These are phyloP conservation scores for Candida sp. DNA, from an alignment of 1,139 yeast species.

Conservation along the genomic window DNA sequence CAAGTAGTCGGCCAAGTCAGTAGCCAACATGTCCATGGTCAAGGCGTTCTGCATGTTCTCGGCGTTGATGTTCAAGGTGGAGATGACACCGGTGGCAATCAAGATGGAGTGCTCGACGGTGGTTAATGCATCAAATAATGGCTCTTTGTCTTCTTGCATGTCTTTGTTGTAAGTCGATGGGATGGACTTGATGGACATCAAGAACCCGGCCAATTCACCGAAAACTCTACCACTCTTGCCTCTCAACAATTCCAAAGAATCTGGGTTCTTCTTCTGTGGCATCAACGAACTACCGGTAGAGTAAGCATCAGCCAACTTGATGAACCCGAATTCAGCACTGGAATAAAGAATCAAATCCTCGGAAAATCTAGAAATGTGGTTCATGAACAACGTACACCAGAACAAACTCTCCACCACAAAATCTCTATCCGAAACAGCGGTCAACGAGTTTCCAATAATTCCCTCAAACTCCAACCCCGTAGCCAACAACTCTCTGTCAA, in stretches of 20 bases:
- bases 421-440: constrained; percentile 97
- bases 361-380: constrained; percentile 91
- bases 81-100: constrained; percentile 95
- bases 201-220: constrained; percentile 93
- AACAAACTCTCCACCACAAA: constrained; percentile 96
- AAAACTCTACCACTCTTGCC: constrained; percentile 98
- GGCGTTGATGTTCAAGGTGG: constrained; percentile 76
- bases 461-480: constrained; percentile 76
- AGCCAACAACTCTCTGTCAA: constrained; percentile 91
- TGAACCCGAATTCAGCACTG: constrained; percentile 96
- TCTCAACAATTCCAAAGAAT: constrained; percentile 89
- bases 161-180: constrained; percentile 99
- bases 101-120: constrained; percentile 94
- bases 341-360: constrained; percentile 97
- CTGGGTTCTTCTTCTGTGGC: constrained; percentile 99
- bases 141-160: constrained; percentile 99
- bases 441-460: constrained; percentile 91
- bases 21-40: constrained; percentile 99
- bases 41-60: constrained; percentile 84
- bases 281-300: constrained; percentile 97
- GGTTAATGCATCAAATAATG: constrained; percentile 86
- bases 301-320: constrained; percentile 94
- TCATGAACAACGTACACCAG: constrained; percentile 97
- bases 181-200: constrained; percentile 94
- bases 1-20: constrained; percentile 96